Evolutionary conservation across 345 rosid species (phyloP), one percentile per base, ranked within the genome.

Genomic region (Mangifera indica): DNA sequence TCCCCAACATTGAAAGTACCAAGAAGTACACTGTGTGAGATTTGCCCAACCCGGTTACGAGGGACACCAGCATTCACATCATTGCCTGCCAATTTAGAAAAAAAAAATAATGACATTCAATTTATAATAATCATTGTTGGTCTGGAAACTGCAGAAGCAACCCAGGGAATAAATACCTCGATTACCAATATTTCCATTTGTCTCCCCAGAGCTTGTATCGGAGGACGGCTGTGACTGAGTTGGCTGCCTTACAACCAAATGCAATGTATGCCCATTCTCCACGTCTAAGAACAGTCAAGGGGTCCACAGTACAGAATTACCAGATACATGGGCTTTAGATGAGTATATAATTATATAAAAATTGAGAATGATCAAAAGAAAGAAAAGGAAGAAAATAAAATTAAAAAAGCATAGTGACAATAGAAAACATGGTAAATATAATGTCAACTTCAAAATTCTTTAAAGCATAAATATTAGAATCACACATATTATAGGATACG

Each of bases 191-290:
- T 77, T 84, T 49, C 76, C 78, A 77, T 78, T 81, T 76, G 87
- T 69, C 42, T 83, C 95, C 34, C 82, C 82, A 58, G 87, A 76
- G 80, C 86, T 84, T 10, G 87, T 70, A 67, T 74, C 88, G 69
- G 87, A 76, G 21, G 91, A 74, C 72, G 91, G 81, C 52, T 71
- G 87, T 52, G 92, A 63, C 73, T 82, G 89, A 24, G 85, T 60
- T 61, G 87, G 87, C 80, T 88, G 98, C 84, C 99, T 91, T 74
- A 80, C 85, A 77, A 95, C 89, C 84, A 95, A 82, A 76, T 95
- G 99, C 78, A 95, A 76, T 37, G 99, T 92, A 75, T 95, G 91
- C 18, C 99, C 98, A 83, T 79, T 89, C 81, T 95, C 98, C 85
- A 92, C 84, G 78, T 95, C 99, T 92, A 76, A 64, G 78, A 66